Base-by-base conservation (phyloP, 148 eudicot genomes). In the Vaccinium macrocarpon region DNA sequence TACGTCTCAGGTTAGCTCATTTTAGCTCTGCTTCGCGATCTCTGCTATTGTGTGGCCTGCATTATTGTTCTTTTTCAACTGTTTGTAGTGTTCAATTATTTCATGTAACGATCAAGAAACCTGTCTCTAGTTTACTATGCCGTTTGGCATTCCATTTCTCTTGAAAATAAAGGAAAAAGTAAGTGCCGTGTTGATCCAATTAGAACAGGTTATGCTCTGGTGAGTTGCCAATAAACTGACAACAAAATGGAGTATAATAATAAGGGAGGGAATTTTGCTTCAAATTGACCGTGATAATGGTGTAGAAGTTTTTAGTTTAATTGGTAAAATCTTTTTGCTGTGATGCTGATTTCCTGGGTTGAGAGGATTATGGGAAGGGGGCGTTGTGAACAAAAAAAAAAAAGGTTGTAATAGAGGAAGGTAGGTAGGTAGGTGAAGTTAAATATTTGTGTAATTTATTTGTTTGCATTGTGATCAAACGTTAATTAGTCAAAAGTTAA, bases 1-100 rank as follows among this genome's bases (percentile, higher is more conserved):
- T 75, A 92, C 94, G 18, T 97, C 99, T 84, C 98, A 97, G 99
- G 99, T 95, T 76, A 88, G 89, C 49, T 87, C 49, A 59, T 66
- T 87, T 76, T 82, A 10, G 83, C 77, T 57, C 51, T 13, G 38
- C 12, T 38, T 50, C 85, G 52, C 25, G 15, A 11, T 83, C 32
- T 57, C 29, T 76, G 66, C 76, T 82, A 83, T 23, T 79, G 42
- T 81, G 82, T 78, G 52, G 75, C 49, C 49, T 80, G 61, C 7
- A 8, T 15, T 3, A 42, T 52, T 5, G 50, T 8, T 61, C 21
- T 71, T 73, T 50, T 35, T 35, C 81, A 4, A 52, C 18, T 76
- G 5, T 9, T 25, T 50, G 6, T 50, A 51, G 8, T 50, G 29
- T 11, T 62, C 14, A 11, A 15, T 42, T 42, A 42, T 42, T 42